Evolutionary conservation across 352 stramenopile species (phyloP), one percentile per base, ranked within the genome.

Genomic region (Phytophthora nicotianae): DNA sequence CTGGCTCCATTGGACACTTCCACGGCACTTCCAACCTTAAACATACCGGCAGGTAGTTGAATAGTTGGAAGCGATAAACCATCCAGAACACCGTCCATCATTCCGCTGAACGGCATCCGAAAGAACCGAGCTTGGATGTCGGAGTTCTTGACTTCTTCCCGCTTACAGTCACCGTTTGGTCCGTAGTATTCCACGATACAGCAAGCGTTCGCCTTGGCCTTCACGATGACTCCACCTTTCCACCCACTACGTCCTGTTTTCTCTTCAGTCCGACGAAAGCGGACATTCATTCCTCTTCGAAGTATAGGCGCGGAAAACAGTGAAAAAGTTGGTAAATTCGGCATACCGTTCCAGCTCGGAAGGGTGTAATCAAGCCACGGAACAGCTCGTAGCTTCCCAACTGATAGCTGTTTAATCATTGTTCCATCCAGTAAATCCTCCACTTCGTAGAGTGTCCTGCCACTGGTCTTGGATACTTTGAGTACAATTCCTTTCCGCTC

Each of bases 401-500:
- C 69, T 5, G 71, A 63, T 0, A 86, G 45, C 19, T 77, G 70
- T 17, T 79, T 84, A 8, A 81, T 13, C 37, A 88, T 52, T 0
- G 65, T 62, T 23, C 77, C 80, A 7, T 89, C 77, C 2, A 72
- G 40, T 26, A 84, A 63, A 35, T 89, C 80, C 50, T 88, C 80
- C 8, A 88, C 74, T 26, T 87, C 77, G 38, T 84, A 87, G 3
- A 65, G 29, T 9, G 66, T 54, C 21, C 70, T 76, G 0, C 61
- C 65, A 20, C 21, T 69, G 24, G 65, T 72, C 21, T 62, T 69
- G 16, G 69, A 83, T 4, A 84, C 62, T 53, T 87, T 86, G 11
- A 88, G 42, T 5, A 90, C 70, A 9, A 88, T 83, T 1, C 76
- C 81, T 50, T 83, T 83, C 0, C 75, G 65, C 50, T 90, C 81